Base-by-base conservation (phyloP, 75 land plant genomes). In the Pseudotsuga menziesii region DNA sequence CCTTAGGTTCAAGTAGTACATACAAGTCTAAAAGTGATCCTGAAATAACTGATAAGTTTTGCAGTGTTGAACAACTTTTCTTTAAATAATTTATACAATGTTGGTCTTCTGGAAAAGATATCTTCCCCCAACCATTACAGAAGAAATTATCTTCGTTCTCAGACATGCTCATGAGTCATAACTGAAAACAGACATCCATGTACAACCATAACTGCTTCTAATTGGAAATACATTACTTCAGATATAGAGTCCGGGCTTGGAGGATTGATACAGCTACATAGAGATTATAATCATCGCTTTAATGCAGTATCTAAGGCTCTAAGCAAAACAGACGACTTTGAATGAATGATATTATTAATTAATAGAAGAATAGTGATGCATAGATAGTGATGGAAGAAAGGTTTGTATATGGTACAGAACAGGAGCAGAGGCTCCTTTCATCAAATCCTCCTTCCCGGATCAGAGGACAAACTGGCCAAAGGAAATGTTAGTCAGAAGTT, bases 31-130 rank as follows among this genome's bases (percentile, higher is more conserved):
- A 41, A 14, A 0, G 20, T 41, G 48, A 69, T 69, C 52, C 54
- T 69, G 52, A 25, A 69, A 41, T 7, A 69, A 69, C 48, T 69
- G 48, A 69, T 69, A 39, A 44, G 48, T 69, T 69, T 69, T 36
- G 2, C 9, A 27, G 52, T 36, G 48, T 36, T 69, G n/a, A 39
- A 41, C 52, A 29, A 2, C 41, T 69, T 39, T 69, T 36, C 54
- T 39, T 69, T 69, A 8, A 69, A 69, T 41, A 52, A 20, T 69
- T 19, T 19, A n/a, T 20, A 20, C n/a, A 41, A 19, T 41, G 69
- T 36, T 32, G 25, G 4, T 69, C 23, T 39, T 69, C 48, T n/a
- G 52, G 48, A 67, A 39, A 67, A 35, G 8, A 0, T 39, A 6
- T 20, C 22, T 35, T 39, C 22, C 4, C 72, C 44, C 48, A 67